A percentile compares a stretch with the other conserved stretches of the same genome.
These are phyloP conservation scores for Hypoxylon sp. DNA, from an alignment of 2,329 filamentous ascomycete species.

Conservation along the genomic window DNA sequence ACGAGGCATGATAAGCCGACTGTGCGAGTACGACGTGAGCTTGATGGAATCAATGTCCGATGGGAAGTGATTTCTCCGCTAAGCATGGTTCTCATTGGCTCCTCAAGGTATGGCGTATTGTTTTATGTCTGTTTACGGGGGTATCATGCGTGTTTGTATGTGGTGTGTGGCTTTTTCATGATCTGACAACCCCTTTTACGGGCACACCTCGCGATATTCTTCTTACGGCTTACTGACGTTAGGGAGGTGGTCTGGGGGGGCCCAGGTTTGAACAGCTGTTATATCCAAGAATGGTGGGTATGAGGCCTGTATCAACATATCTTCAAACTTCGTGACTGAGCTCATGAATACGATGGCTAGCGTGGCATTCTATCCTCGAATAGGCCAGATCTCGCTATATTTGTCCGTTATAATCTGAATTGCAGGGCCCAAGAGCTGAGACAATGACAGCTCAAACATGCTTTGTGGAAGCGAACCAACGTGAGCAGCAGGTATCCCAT, in stretches of 20 bases:
- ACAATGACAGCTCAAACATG: constrained; percentile 5
- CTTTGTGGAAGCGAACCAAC: constrained; percentile 3
- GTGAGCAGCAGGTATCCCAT: constrained; percentile 3
- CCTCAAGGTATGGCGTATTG: constrained; percentile 15
- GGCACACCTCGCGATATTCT: constrained; percentile 24
- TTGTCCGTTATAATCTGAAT: constrained; percentile 9
- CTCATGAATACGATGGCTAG: constrained; percentile 13
- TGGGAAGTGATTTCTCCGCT: constrained; percentile 11
- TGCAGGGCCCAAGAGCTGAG: constrained; percentile 15
- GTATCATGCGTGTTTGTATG: constrained; percentile 32
- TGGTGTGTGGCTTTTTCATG: constrained; percentile 33
- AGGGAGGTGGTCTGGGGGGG: constrained; percentile 16
- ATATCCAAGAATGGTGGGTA: constrained; percentile 15
- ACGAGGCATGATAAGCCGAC: constrained; percentile 23
- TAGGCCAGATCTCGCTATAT: constrained; percentile 11
- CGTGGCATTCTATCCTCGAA: constrained; percentile 21
- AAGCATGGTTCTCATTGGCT: constrained; percentile 25
- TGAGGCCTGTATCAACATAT: constrained; percentile 27
- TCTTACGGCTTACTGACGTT: constrained; percentile 21
- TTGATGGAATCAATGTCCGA: constrained; percentile 14
- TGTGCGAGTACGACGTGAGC: constrained; percentile 14
- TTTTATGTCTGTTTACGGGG: constrained; percentile 40
- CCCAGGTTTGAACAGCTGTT: constrained; percentile 6
- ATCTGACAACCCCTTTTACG: constrained; percentile 35
- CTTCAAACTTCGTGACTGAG: constrained; percentile 28